Conservation (phyloP, 139 green algal genomes). For the Coelastrella sp. region DNA sequence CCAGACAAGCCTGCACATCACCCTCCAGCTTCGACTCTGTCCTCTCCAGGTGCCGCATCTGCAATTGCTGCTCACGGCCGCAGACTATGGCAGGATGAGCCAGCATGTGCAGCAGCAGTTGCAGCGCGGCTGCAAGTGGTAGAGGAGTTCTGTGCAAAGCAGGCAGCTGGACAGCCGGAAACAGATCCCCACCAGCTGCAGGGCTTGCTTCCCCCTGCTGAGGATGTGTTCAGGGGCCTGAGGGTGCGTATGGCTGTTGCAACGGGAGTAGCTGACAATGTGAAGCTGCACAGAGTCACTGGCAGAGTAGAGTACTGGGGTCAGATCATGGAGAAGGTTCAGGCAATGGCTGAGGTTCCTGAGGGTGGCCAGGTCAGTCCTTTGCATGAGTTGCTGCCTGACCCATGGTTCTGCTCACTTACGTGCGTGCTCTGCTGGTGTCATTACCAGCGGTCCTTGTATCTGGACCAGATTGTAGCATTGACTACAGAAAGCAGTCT, state of each 20-base stretch:
- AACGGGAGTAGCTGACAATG: slow-evolving; percentile 56
- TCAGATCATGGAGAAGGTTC: slow-evolving; percentile 55
- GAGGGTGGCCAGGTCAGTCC: slow-evolving; percentile 62
- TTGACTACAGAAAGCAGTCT: too few species aligned
- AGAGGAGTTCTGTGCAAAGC: not conserved
- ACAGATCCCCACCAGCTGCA: not conserved
- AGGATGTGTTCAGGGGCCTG: slow-evolving; percentile 54
- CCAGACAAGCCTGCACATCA: not conserved
- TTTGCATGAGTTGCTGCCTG: too few species aligned
- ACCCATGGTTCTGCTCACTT: too few species aligned
- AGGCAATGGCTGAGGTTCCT: slow-evolving; percentile 65
- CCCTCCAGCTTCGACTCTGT: not conserved
- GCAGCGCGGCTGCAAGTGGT: not conserved
- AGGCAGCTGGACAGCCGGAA: not conserved
- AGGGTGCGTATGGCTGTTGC: slow-evolving; percentile 60
- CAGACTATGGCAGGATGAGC: not conserved
- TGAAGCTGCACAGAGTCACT: slow-evolving; percentile 67
- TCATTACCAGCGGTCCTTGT: too few species aligned
- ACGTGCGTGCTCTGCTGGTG: too few species aligned
- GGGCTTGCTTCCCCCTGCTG: not conserved
- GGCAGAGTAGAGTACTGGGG: slow-evolving; percentile 69
- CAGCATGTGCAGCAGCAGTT: not conserved
- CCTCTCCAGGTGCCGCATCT: not conserved
- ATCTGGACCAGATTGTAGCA: too few species aligned
- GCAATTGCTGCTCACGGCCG: not conserved